phyloP scores from a whole-genome alignment of 202 grass and related monocot species.

The Schoenoplectus tabernaemontani region DNA sequence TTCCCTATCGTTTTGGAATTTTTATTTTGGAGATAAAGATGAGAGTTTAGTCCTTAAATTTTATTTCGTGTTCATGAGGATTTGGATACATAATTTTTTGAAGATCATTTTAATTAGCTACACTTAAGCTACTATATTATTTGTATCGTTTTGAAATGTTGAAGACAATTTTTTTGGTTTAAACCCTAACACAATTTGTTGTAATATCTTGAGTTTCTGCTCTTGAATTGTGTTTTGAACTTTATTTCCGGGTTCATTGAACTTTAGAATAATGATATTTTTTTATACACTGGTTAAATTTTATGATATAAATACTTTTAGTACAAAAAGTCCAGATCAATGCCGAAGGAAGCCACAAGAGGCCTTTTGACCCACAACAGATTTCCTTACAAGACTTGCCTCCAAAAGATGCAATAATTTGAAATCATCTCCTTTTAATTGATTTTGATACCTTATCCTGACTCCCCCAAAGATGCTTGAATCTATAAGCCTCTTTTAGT shows the following conservation, averaged over 20 bases:
- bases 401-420: background rate
- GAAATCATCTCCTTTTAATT: background rate
- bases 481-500: conserved; percentile 21
- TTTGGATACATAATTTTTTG: too few relatives aligned
- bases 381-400: background rate
- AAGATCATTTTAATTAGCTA: too few relatives aligned
- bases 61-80: too few relatives aligned
- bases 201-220: background rate
- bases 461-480: conserved; percentile 15
- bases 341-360: background rate
- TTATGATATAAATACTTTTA: too few relatives aligned
- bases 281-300: too few relatives aligned
- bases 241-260: too few relatives aligned
- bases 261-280: too few relatives aligned
- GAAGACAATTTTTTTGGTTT: background rate
- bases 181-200: background rate
- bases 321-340: too few relatives aligned
- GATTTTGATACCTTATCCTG: conserved; percentile 28
- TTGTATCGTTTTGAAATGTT: too few relatives aligned
- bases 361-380: background rate
- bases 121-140: too few relatives aligned
- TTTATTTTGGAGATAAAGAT: too few relatives aligned
- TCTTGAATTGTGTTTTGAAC: background rate
- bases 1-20: background rate
- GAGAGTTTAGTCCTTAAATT: background rate